Conservation (phyloP, 1,139 yeast genomes). For the Magnusiomyces paraingens region DNA sequence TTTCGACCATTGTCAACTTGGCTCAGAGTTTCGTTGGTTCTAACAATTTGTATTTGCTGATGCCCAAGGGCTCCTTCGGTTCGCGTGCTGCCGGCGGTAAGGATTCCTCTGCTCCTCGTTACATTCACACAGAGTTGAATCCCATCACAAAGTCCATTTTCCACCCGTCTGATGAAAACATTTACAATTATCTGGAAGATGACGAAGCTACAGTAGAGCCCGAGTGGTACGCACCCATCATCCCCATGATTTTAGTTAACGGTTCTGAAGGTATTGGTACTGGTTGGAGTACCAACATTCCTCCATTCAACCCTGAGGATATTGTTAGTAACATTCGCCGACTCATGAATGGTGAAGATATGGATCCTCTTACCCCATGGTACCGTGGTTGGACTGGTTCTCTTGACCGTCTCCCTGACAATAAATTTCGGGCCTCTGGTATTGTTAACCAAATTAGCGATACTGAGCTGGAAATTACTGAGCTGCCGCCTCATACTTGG, state of each 20-base stretch:
- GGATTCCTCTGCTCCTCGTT: constrained; percentile 98
- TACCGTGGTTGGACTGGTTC: constrained; percentile 92
- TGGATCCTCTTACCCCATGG: constrained; percentile 85
- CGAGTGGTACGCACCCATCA: constrained; percentile 86
- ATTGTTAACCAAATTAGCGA: constrained; percentile 74
- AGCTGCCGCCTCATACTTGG: constrained; percentile 91
- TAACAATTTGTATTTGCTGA: constrained; percentile 74
- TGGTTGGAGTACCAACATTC: constrained; percentile 96
- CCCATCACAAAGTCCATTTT: constrained; percentile 71
- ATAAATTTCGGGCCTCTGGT: constrained; percentile 71
- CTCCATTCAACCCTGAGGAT: constrained; percentile 83
- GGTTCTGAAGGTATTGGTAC: constrained; percentile 99
- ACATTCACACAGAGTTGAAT: constrained; percentile 81
- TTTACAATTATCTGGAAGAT: constrained; percentile 77
- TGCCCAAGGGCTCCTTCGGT: constrained; percentile 96
- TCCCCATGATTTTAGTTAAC: constrained; percentile 89
- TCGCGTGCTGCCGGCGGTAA: constrained; percentile 97
- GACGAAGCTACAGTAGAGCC: constrained; percentile 96
- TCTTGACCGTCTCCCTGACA: constrained; percentile 52
- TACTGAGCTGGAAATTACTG: constrained; percentile 80
- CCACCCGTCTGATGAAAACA: constrained; percentile 72
- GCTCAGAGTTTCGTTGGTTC: constrained; percentile 96
- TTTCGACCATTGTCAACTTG: constrained; percentile 84
- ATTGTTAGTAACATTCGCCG: constrained; percentile 66
- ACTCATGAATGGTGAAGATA: constrained; percentile 66